A percentile compares a stretch with the other conserved stretches of the same genome.
Evolutionary conservation across 2,329 filamentous ascomycete genomes (phyloP).

Genomic region (Aspergillus tamarii): DNA sequence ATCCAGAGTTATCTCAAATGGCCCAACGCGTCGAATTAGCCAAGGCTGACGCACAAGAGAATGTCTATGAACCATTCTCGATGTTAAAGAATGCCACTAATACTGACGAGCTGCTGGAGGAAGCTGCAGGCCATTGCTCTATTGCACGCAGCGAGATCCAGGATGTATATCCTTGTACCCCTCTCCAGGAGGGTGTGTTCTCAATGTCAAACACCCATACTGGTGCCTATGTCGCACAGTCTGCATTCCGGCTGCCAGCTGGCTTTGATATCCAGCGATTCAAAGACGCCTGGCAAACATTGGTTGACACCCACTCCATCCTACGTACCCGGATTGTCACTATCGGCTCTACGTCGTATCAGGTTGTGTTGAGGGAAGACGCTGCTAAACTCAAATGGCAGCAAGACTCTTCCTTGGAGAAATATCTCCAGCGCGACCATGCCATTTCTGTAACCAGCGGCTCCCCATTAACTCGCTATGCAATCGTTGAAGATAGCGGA

Average conservation of each 20-base stretch:
- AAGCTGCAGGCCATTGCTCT: conserved; percentile 20
- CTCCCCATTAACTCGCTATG: conserved; percentile 9
- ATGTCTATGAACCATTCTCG: conserved; percentile 9
- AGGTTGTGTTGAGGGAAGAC: conserved; percentile 29
- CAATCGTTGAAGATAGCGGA: background rate
- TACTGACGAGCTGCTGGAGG: conserved; percentile 5
- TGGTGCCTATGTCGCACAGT: conserved; percentile 45
- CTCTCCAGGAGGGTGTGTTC: conserved; percentile 26
- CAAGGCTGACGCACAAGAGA: background rate
- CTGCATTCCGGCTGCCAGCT: conserved; percentile 27
- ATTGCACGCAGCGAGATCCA: conserved; percentile 25
- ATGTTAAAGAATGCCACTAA: conserved; percentile 1
- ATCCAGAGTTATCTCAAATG: background rate
- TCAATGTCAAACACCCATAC: conserved; percentile 35
- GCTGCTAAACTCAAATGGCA: conserved; percentile 24
- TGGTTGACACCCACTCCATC: conserved; percentile 40
- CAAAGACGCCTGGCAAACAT: conserved; percentile 42
- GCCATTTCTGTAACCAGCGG: conserved; percentile 21
- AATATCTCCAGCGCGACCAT: conserved; percentile 42
- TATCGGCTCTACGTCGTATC: conserved; percentile 21
- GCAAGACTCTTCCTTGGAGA: conserved; percentile 7
- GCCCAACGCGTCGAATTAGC: conserved; percentile 4
- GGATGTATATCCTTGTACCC: conserved; percentile 36
- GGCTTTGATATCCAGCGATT: conserved; percentile 37
- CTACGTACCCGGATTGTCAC: conserved; percentile 47